phyloP scores from a whole-genome alignment of 768 basidiomycete species.

The Termitomyces sp. region DNA sequence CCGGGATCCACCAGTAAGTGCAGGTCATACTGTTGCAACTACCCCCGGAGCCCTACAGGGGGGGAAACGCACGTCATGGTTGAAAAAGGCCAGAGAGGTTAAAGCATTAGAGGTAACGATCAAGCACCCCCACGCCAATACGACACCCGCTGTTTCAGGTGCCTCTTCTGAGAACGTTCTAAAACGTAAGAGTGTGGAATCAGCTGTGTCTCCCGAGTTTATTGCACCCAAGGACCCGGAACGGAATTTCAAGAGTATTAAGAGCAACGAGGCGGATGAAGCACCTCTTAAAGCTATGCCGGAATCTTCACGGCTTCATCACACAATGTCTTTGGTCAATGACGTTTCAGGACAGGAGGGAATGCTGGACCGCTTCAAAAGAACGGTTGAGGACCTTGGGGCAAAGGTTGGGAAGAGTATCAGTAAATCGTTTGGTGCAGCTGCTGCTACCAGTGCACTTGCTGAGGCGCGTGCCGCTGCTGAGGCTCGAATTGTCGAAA shows the following conservation, averaged over 20 bases:
- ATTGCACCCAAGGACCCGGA: conserved; percentile 32
- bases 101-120: conserved; percentile 58
- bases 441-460: conserved; percentile 49
- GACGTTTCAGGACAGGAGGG: conserved; percentile 30
- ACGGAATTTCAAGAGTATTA: conserved; percentile 45
- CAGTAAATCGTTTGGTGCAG: conserved; percentile 59
- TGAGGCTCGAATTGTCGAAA: conserved; percentile 64
- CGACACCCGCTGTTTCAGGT: conserved; percentile 11
- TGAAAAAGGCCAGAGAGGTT: conserved; percentile 70
- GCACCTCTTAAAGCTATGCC: conserved; percentile 18
- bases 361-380: conserved; percentile 63
- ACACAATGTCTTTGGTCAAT: background rate
- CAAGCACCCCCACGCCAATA: conserved; percentile 27
- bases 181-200: conserved; percentile 68
- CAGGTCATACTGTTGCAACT: conserved; percentile 26
- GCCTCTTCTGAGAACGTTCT: conserved; percentile 19
- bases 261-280: conserved; percentile 37
- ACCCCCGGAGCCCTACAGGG: conserved; percentile 37
- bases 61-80: conserved; percentile 76
- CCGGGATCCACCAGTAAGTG: conserved; percentile 37
- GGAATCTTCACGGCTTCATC: background rate
- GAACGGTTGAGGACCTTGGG: conserved; percentile 64
- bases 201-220: conserved; percentile 15
- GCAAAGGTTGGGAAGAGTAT: conserved; percentile 51
- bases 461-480: conserved; percentile 66